phyloP scores from a whole-genome alignment of 176 grass and related monocot genomes.

The Musa troglodytarum region DNA sequence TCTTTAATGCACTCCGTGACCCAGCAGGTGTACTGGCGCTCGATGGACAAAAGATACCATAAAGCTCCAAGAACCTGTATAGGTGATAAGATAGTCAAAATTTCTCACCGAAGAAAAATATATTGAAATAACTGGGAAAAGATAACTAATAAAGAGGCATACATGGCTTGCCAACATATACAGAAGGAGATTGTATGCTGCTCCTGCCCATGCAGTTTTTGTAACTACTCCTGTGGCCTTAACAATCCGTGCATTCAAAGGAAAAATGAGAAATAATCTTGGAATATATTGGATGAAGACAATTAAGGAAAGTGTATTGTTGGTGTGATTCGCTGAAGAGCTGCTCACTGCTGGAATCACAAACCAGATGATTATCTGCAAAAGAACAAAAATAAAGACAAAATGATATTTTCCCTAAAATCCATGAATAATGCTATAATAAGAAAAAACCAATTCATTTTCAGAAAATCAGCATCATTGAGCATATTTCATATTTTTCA shows the following conservation, averaged over 20 bases:
- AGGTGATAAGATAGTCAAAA: background rate
- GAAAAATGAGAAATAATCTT: constrained; percentile 69
- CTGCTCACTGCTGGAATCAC: constrained; percentile 68
- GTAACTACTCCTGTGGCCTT: constrained; percentile 77
- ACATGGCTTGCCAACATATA: constrained; percentile 94
- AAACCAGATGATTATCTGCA: constrained; percentile 81
- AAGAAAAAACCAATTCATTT: too few relatives aligned
- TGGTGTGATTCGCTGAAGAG: constrained; percentile 59
- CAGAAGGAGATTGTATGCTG: constrained; percentile 82
- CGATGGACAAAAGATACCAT: constrained; percentile 87
- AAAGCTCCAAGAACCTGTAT: constrained; percentile 70
- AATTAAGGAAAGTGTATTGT: constrained; percentile 79
- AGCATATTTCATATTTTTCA: background rate
- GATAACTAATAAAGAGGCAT: constrained; percentile 3
- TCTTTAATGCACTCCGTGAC: constrained; percentile 39
- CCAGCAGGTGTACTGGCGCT: constrained; percentile 92
- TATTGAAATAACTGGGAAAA: background rate
- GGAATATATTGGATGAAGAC: constrained; percentile 87
- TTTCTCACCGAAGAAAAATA: background rate
- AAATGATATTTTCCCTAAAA: background rate
- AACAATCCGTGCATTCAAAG: constrained; percentile 67
- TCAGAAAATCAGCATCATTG: background rate
- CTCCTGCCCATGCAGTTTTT: constrained; percentile 75
- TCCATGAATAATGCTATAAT: background rate
- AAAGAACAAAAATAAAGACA: background rate